Evolutionary conservation across 2,329 filamentous ascomycete species (phyloP), one percentile per base, ranked within the genome.

Genomic region (Bertia moriformis): DNA sequence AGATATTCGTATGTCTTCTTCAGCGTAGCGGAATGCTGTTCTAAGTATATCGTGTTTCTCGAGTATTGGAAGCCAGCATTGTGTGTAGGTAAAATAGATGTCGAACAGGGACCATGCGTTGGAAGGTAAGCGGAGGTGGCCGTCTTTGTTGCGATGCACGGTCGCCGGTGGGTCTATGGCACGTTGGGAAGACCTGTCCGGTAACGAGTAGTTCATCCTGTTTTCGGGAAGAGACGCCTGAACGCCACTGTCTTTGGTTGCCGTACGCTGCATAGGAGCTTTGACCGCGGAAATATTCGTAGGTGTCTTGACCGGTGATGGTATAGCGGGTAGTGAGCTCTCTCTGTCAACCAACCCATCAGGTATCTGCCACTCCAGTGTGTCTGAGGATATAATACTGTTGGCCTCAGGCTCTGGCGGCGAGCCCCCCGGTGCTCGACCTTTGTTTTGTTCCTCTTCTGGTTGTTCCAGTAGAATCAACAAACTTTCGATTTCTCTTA

Each of bases 61-160:
- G 10, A 80, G 62, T 18, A 88, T 75, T 0, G 83, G 83, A 18
- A 88, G 66, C 83, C 83, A 88, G 39, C 71, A 75, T 51, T 87
- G 79, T 0, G 78, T 83, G 47, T 83, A 84, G 1, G 79, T 72
- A 43, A 84, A 82, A 51, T 85, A 87, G 3, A 81, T 66, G 46
- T 86, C 78, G 29, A 87, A 59, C 3, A 87, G 63, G 2, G 67
- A 62, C 61, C 65, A 76, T 50, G 67, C 71, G 48, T 72, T 67
- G 14, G 54, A 49, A 14, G 67, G 75, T 0, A 81, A 57, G 30
- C 40, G 42, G 27, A 42, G 42, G 18, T 49, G 14, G n/a, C n/a
- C n/a, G n/a, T n/a, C n/a, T n/a, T n/a, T n/a, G n/a, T n/a, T n/a
- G n/a, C n/a, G n/a, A n/a, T n/a, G n/a, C n/a, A n/a, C n/a, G n/a